Evolutionary conservation across 176 grass and related monocot genomes (phyloP).

Genomic region (maize (Zea mays)): Zm-B73-REFERENCE-NAM-5.0 NC_050102.1:104477501-104478000

Average conservation of each 20-base stretch:
- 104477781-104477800: background rate
- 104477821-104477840: background rate
- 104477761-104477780: background rate
- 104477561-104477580: background rate
- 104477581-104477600: constrained; percentile 35
- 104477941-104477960: background rate
- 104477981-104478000: background rate
- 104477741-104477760: no score
- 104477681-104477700: background rate
- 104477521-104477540: constrained; percentile 54
- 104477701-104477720: background rate
- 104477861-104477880: background rate
- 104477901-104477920: background rate
- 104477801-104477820: background rate
- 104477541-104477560: constrained; percentile 25
- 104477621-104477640: constrained; percentile 43
- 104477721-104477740: background rate
- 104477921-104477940: background rate
- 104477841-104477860: no score
- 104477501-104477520: constrained; percentile 67
- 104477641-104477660: background rate
- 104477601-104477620: constrained; percentile 47
- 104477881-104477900: background rate
- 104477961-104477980: background rate
- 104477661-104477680: background rate